phyloP scores from a whole-genome alignment of 169 alveolate genomes.

The Eimeria necatrix region DNA sequence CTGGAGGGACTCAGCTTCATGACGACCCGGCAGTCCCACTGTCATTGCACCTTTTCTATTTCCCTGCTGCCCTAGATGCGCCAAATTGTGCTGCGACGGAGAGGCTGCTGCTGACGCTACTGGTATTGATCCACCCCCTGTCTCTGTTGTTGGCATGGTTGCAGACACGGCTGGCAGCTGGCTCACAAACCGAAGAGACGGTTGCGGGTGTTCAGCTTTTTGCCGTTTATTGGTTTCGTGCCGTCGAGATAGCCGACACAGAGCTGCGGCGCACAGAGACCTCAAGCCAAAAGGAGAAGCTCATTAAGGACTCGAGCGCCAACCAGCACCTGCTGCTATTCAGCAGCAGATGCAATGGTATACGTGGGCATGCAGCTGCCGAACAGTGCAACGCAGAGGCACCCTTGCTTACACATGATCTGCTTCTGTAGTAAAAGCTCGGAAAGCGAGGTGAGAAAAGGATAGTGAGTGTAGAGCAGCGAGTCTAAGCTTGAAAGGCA shows the following conservation, averaged over 20 bases:
- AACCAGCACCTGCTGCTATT: not conserved
- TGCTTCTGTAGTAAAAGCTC: conserved; percentile 31
- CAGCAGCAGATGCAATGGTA: not conserved
- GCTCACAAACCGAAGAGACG: conserved; percentile 48
- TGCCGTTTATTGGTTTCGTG: not conserved
- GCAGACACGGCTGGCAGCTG: conserved; percentile 66
- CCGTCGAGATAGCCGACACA: not conserved
- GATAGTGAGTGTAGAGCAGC: conserved; percentile 28
- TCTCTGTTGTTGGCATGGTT: conserved; percentile 51
- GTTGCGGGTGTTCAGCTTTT: conserved; percentile 10
- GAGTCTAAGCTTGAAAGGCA: conserved; percentile 43
- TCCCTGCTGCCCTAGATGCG: not conserved
- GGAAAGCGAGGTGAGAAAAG: conserved; percentile 31
- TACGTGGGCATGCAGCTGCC: not conserved
- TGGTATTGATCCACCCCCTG: not conserved
- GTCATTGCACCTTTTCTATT: not conserved
- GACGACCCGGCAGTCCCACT: not conserved
- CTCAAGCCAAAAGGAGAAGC: not conserved
- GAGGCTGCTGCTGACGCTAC: not conserved
- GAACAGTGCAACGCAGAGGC: conserved; percentile 21
- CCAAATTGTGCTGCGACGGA: not conserved
- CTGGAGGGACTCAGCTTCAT: not conserved
- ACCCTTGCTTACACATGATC: conserved; percentile 4
- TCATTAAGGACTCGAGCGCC: not conserved
- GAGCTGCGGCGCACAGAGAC: conserved; percentile 37